phyloP scores from a whole-genome alignment of 2,329 filamentous ascomycete species.

The Aspergillus sp. region DNA sequence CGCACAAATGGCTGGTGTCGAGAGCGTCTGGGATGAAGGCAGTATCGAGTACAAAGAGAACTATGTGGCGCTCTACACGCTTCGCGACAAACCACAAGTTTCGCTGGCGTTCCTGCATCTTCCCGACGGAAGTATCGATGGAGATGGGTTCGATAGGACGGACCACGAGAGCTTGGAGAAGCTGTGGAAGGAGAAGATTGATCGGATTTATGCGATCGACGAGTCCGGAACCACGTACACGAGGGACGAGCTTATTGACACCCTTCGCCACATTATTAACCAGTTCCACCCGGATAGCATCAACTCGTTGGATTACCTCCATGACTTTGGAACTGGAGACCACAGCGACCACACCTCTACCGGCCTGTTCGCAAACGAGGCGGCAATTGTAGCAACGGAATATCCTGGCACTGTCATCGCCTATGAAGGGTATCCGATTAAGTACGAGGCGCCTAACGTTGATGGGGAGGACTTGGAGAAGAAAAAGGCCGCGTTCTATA shows the following conservation, averaged over 20 bases:
- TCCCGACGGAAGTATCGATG: slow-evolving; percentile 10
- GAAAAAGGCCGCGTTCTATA: slow-evolving; percentile 12
- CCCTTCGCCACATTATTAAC: background rate
- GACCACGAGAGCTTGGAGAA: slow-evolving; percentile 8
- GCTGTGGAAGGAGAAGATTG: slow-evolving; percentile 8
- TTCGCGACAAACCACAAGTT: background rate
- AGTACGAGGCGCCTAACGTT: background rate
- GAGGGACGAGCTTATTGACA: background rate
- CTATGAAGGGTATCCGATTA: slow-evolving; percentile 15
- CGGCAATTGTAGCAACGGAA: background rate
- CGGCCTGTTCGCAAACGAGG: slow-evolving; percentile 3
- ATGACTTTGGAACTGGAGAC: slow-evolving; percentile 8
- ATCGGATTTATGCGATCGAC: background rate
- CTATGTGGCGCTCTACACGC: slow-evolving; percentile 8
- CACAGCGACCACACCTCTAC: slow-evolving; percentile 13
- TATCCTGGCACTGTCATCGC: slow-evolving; percentile 1
- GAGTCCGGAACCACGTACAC: slow-evolving; percentile 5
- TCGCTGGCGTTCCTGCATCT: slow-evolving; percentile 12
- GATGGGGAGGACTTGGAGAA: background rate
- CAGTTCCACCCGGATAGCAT: background rate
- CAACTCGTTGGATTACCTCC: slow-evolving; percentile 9
- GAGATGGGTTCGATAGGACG: slow-evolving; percentile 7
- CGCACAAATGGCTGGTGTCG: slow-evolving; percentile 6
- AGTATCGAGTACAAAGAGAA: background rate
- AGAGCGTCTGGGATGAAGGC: slow-evolving; percentile 5